phyloP scores from a whole-genome alignment of 441 rosid genomes.

The Viola pubescens region DNA sequence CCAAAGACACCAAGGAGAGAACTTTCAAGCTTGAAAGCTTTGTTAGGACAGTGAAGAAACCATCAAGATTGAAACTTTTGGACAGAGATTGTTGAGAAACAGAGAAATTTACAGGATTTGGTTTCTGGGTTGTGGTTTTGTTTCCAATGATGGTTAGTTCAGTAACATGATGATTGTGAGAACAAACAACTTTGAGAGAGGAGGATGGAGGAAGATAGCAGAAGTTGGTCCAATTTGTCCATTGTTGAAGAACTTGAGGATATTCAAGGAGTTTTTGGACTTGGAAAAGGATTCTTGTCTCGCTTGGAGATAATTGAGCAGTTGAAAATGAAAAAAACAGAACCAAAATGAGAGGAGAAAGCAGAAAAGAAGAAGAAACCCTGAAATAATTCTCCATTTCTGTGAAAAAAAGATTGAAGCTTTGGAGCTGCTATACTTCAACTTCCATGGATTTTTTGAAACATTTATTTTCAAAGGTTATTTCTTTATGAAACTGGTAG shows the following conservation, averaged over 20 bases:
- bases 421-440: not conserved
- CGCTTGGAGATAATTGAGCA: conserved; percentile 46
- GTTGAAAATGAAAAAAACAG: conserved; percentile 30
- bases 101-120: conserved; percentile 18
- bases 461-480: no score
- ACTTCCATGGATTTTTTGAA: not conserved
- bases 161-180: conserved; percentile 33
- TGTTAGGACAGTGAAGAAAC: conserved; percentile 64
- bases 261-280: conserved; percentile 60
- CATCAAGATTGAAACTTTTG: conserved; percentile 43
- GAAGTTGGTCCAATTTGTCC: conserved; percentile 74
- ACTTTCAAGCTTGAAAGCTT: conserved; percentile 52
- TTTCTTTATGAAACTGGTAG: no score
- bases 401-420: not conserved
- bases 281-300: conserved; percentile 47
- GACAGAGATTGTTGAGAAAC: conserved; percentile 39
- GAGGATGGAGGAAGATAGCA: conserved; percentile 59
- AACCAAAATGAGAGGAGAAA: conserved; percentile 13
- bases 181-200: conserved; percentile 54
- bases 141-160: conserved; percentile 61
- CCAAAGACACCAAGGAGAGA: conserved; percentile 62
- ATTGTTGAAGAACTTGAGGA: conserved; percentile 58
- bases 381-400: conserved; percentile 23
- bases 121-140: conserved; percentile 30
- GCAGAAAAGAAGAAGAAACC: conserved; percentile 18